Conservation (phyloP, 345 rosid species). For the Gossypium stocksii region DNA sequence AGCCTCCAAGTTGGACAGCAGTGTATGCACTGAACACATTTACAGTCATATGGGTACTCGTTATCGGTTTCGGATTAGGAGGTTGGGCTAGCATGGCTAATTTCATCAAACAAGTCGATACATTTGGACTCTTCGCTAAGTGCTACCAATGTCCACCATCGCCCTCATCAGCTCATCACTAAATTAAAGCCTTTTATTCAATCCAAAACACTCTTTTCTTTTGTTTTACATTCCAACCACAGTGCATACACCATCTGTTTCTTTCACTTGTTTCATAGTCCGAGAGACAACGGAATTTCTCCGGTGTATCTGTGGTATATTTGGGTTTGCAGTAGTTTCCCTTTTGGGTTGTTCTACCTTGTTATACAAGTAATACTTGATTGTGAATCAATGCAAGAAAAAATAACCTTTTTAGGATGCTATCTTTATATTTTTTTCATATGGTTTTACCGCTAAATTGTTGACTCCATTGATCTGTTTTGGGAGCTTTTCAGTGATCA, state of each 20-base stretch:
- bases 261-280: slow-evolving; percentile 13
- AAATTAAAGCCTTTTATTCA: neutral
- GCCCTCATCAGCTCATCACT: slow-evolving; percentile 24
- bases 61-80: slow-evolving; percentile 77
- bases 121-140: slow-evolving; percentile 82
- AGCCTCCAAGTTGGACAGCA: slow-evolving; percentile 82
- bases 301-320: neutral
- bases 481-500: neutral
- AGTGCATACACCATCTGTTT: slow-evolving; percentile 1
- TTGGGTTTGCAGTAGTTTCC: neutral
- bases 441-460: neutral
- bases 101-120: slow-evolving; percentile 69
- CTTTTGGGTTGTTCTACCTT: slow-evolving; percentile 5
- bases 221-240: neutral
- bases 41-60: slow-evolving; percentile 56
- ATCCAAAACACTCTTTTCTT: neutral
- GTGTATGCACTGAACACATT: slow-evolving; percentile 53
- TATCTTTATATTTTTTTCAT: slow-evolving; percentile 2
- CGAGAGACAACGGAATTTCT: neutral
- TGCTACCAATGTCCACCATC: slow-evolving; percentile 74
- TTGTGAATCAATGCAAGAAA: neutral
- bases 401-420: neutral
- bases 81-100: slow-evolving; percentile 88
- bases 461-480: neutral
- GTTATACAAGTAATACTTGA: neutral